Evolutionary conservation across 345 rosid genomes (phyloP).

Genomic region (Atalantia buxifolia): DNA sequence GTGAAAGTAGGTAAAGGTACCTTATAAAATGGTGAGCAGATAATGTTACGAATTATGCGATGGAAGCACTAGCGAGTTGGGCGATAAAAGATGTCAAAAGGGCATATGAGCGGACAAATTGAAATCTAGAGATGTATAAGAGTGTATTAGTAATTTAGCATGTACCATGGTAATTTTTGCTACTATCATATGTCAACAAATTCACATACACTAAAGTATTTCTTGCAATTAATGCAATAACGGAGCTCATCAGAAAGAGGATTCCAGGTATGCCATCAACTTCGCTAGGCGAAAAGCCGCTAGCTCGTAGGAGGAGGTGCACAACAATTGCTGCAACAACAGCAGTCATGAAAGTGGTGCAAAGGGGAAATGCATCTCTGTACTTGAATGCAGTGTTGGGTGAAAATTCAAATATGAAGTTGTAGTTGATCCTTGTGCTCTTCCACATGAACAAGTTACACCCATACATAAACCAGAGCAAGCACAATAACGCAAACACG

Average conservation of each 20-base stretch:
- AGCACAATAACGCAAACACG: constrained; percentile 74
- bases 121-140: constrained; percentile 42
- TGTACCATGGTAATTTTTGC: background rate
- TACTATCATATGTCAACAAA: background rate
- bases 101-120: constrained; percentile 58
- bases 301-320: constrained; percentile 70
- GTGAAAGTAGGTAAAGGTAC: constrained; percentile 24
- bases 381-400: constrained; percentile 75
- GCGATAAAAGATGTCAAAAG: constrained; percentile 75
- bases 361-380: constrained; percentile 78
- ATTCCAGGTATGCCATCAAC: constrained; percentile 84
- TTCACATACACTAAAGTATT: background rate
- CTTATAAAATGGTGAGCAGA: constrained; percentile 83
- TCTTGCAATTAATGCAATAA: background rate
- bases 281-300: constrained; percentile 43
- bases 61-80: constrained; percentile 82
- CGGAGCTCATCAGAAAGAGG: constrained; percentile 53
- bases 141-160: background rate
- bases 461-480: constrained; percentile 92
- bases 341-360: constrained; percentile 87
- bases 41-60: constrained; percentile 64
- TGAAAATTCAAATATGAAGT: constrained; percentile 78
- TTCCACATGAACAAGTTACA: constrained; percentile 90
- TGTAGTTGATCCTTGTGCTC: constrained; percentile 71
- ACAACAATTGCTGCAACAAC: constrained; percentile 81